Conservation (phyloP, 805 yeast genomes). For the Yarrowia osloensis region DNA sequence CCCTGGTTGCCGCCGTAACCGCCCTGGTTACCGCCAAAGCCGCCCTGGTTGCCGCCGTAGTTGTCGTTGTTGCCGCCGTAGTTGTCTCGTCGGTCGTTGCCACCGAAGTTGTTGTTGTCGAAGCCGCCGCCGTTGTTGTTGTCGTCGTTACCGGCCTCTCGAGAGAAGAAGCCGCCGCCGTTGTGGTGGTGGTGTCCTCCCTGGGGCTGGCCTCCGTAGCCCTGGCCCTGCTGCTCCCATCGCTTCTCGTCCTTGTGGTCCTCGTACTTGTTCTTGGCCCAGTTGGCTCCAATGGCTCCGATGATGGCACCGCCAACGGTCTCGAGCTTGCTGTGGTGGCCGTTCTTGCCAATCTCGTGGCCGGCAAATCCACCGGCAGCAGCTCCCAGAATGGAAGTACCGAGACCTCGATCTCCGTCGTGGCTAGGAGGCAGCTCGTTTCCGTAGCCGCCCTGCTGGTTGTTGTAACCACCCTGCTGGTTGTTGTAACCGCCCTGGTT, state of each 20-base stretch:
- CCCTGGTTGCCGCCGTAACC: constrained; percentile 13
- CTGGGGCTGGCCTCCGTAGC: constrained; percentile 11
- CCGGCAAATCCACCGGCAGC: constrained; percentile 32
- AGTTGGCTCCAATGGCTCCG: constrained; percentile 32
- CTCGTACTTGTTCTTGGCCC: constrained; percentile 28
- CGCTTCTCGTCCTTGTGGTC: constrained; percentile 23
- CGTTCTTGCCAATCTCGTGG: constrained; percentile 29
- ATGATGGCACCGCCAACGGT: constrained; percentile 31
- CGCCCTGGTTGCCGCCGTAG: neutral
- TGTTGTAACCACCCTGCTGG: neutral
- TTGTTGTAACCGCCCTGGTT: constrained; percentile 9
- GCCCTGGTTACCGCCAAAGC: neutral
- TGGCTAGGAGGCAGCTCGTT: neutral
- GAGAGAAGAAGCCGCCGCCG: constrained; percentile 16
- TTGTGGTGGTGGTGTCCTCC: constrained; percentile 6
- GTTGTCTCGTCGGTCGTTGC: constrained; percentile 2
- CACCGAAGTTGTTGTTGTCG: neutral
- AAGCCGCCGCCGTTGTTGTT: neutral
- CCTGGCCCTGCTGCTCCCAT: constrained; percentile 25
- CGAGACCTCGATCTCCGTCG: constrained; percentile 26
- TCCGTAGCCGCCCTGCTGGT: constrained; percentile 2
- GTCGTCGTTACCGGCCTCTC: neutral
- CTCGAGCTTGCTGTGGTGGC: constrained; percentile 28
- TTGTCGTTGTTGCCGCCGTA: neutral
- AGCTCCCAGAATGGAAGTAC: constrained; percentile 28